A percentile compares a stretch with the other conserved stretches of the same genome.
Conservation (phyloP, 2,329 filamentous ascomycete genomes). For the Cercospora zeina region DNA sequence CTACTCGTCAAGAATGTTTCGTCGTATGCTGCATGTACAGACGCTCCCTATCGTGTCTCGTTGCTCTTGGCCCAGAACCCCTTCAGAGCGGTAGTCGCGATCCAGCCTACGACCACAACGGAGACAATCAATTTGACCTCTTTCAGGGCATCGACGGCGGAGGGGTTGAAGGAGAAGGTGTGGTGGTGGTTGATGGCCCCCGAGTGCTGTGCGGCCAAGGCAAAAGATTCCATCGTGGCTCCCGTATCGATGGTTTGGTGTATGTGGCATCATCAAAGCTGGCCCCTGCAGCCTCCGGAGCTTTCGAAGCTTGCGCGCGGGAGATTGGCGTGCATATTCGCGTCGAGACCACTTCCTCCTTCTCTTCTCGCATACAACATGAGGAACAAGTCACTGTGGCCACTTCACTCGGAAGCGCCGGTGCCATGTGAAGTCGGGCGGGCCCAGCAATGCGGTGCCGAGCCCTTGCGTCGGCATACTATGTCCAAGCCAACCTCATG, state of each 20-base stretch:
- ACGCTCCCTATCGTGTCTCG: conserved; percentile 13
- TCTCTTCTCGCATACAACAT: not conserved
- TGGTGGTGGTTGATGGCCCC: conserved; percentile 49
- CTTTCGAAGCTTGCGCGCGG: conserved; percentile 11
- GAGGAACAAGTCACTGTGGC: not conserved
- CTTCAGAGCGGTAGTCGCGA: conserved; percentile 35
- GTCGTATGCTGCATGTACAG: not conserved
- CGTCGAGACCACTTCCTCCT: not conserved
- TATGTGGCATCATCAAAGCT: conserved; percentile 15
- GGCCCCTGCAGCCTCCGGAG: conserved; percentile 13
- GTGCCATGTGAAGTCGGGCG: not conserved
- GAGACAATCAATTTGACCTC: conserved; percentile 55
- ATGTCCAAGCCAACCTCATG: not conserved
- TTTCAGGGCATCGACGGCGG: conserved; percentile 51
- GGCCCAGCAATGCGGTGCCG: not conserved
- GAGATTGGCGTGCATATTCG: not conserved
- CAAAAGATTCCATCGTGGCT: conserved; percentile 39
- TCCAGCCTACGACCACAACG: conserved; percentile 47
- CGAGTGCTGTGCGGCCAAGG: conserved; percentile 38
- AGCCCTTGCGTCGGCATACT: not conserved
- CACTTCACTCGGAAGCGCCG: not conserved
- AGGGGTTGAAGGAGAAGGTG: conserved; percentile 54
- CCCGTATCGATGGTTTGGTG: conserved; percentile 1
- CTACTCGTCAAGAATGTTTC: not conserved
- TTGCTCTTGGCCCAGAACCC: conserved; percentile 27